Evolutionary conservation across 2,329 filamentous ascomycete species (phyloP).

Genomic region (Plectosphaerella plurivora): DNA sequence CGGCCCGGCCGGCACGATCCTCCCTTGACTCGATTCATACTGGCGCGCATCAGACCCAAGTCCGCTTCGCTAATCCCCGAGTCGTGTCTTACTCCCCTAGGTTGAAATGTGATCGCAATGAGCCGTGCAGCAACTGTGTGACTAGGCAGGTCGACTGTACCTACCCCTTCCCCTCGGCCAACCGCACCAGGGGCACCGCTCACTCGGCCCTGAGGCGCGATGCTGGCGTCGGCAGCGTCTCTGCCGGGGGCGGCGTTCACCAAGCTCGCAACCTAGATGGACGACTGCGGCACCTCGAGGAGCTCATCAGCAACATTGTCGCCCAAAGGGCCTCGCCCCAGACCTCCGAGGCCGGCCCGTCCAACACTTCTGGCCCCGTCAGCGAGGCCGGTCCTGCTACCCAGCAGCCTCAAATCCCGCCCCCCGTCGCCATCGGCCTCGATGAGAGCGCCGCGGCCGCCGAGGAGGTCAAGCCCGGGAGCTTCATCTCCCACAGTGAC

Average conservation of each 20-base stretch:
- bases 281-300: not conserved
- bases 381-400: too few relatives aligned
- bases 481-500: not conserved
- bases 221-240: too few relatives aligned
- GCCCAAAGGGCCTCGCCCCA: not conserved
- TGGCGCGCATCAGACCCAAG: too few relatives aligned
- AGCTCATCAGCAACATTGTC: not conserved
- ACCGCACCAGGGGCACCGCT: not conserved
- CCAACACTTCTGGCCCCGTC: too few relatives aligned
- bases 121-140: not conserved
- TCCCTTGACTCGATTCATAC: not conserved
- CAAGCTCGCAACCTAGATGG: not conserved
- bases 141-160: not conserved
- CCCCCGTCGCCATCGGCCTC: not conserved
- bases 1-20: not conserved
- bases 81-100: not conserved
- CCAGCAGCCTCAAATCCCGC: not conserved
- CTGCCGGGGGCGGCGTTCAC: not conserved
- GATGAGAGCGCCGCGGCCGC: not conserved
- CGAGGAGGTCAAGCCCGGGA: not conserved
- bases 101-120: not conserved
- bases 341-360: not conserved
- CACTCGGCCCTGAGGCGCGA: not conserved
- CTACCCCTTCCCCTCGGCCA: not conserved
- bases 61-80: too few relatives aligned